These are phyloP conservation scores for Hordeum pubiflorum DNA, from an alignment of 202 grass and related monocot species.

Conservation along the genomic window DNA sequence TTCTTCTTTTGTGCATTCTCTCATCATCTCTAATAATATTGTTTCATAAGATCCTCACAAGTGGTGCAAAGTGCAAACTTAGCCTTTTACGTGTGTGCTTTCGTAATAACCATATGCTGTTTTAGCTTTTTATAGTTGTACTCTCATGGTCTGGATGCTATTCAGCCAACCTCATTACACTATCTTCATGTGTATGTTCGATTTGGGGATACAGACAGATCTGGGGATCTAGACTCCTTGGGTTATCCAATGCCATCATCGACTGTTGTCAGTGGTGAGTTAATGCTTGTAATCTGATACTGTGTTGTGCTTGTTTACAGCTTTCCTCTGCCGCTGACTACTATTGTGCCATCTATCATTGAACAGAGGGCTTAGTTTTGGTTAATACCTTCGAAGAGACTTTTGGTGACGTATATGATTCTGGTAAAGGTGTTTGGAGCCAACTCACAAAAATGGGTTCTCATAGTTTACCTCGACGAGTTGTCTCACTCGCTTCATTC, in stretches of 20 bases:
- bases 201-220: background rate
- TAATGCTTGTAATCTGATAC: background rate
- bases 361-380: background rate
- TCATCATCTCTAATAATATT: background rate
- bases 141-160: background rate
- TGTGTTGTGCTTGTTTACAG: background rate
- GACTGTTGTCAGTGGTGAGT: background rate
- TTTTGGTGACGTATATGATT: conserved; percentile 3
- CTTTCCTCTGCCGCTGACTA: background rate
- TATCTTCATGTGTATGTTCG: background rate
- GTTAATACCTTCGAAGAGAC: background rate
- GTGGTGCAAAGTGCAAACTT: background rate
- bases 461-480: background rate
- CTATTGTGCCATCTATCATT: background rate
- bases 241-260: conserved; percentile 3
- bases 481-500: background rate
- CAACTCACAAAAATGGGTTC: background rate
- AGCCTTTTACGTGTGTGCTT: background rate
- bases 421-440: background rate
- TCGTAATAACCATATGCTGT: background rate
- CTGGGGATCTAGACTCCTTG: background rate
- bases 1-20: background rate
- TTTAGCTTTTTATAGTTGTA: background rate
- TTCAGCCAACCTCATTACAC: background rate
- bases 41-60: background rate